Base-by-base conservation (phyloP, 495 filamentous ascomycete genomes). In the Amniculicola lignicola region DNA sequence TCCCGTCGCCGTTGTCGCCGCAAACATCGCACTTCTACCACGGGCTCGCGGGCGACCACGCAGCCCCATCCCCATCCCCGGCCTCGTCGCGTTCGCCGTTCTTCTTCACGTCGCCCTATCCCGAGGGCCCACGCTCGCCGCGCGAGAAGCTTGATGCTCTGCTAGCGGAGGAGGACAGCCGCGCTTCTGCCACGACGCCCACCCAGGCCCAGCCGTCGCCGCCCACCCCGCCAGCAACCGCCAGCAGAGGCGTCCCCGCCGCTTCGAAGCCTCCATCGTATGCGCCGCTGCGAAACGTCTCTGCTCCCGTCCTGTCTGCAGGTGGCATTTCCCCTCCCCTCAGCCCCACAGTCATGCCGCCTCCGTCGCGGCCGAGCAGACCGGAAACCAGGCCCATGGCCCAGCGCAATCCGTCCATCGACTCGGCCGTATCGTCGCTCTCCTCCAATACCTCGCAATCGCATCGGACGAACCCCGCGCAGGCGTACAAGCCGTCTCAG, bases 361-460 rank as follows among this genome's bases (percentile, higher is more conserved):
- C 66, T 1, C 59, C 66, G 15, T 60, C 66, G 46, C 49, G 45
- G 19, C 66, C 66, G 21, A 51, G 51, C 29, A 53, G 59, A 35
- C 51, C 56, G 27, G 68, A 69, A 0, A 39, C 57, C 52, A 75
- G 82, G 29, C 67, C 73, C 42, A 74, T 80, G 62, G 49, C 59
- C 21, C 83, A 86, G 49, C 84, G 92, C 57, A 97, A 86, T 41
- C 89, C 89, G 1, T 98, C 93, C 29, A 96, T 96, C 62, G 93
- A 97, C 66, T 96, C 93, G 6, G 88, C 90, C 0, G 88, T 95
- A 22, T 97, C 92, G 1, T 86, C 88, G 4, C 77, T 90, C 36
- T 95, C 90, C 6, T 82, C 84, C n/a, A 55, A 76, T 77, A 12
- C 59, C 14, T 78, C 80, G 9, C 80, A 84, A 41, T 78, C 82